Conservation (phyloP, 805 yeast genomes). For the Wickerhamomyces tratensis region DNA sequence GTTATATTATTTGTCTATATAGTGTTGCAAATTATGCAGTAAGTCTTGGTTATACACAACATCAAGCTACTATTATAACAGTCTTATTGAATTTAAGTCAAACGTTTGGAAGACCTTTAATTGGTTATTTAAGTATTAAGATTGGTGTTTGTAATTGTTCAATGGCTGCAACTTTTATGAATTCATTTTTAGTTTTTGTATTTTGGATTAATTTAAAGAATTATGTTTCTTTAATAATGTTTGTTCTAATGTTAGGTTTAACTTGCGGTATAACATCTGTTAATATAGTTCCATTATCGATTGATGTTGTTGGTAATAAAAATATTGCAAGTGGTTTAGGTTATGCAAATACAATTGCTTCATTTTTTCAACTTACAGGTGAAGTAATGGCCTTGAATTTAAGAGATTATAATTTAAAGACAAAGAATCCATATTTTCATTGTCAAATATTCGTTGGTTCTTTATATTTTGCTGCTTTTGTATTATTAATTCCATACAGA, state of each 20-base stretch:
- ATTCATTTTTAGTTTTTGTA: constrained; percentile 28
- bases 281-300: constrained; percentile 27
- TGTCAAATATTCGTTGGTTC: constrained; percentile 54
- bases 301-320: constrained; percentile 29
- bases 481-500: constrained; percentile 37
- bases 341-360: constrained; percentile 21
- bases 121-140: constrained; percentile 35
- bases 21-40: constrained; percentile 38
- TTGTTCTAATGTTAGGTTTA: constrained; percentile 33
- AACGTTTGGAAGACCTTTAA: constrained; percentile 36
- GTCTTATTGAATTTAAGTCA: constrained; percentile 38
- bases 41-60: constrained; percentile 33
- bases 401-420: constrained; percentile 17
- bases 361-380: constrained; percentile 30
- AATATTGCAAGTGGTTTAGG: constrained; percentile 30
- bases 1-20: constrained; percentile 34
- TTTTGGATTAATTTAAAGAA: constrained; percentile 40
- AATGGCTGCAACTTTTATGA: constrained; percentile 22
- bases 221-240: constrained; percentile 30
- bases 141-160: constrained; percentile 39
- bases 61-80: constrained; percentile 34
- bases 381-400: constrained; percentile 49
- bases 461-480: constrained; percentile 31
- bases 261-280: constrained; percentile 36
- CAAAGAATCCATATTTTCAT: constrained; percentile 38